These are phyloP conservation scores for Ilex paraguariensis DNA, from an alignment of 305 asterid genomes.

Conservation along the genomic window DNA sequence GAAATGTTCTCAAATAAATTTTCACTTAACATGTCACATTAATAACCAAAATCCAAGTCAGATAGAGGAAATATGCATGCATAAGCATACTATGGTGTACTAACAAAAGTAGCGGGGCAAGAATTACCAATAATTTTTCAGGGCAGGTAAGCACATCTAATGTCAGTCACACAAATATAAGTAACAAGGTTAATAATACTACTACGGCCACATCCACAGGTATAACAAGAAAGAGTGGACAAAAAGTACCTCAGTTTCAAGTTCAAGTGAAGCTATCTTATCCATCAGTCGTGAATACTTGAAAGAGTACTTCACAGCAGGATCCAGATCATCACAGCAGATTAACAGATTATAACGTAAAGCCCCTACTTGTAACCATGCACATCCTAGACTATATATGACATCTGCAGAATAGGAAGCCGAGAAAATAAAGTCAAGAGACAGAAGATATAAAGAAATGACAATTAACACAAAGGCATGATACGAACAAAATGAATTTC, in stretches of 20 bases:
- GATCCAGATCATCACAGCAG: constrained; percentile 68
- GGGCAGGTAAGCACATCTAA: no score
- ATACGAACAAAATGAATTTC: no score
- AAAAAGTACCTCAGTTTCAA: constrained; percentile 64
- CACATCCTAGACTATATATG: constrained; percentile 43
- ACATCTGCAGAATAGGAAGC: constrained; percentile 26
- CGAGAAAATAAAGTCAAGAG: constrained; percentile 8
- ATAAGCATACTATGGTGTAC: no score
- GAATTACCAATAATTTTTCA: no score
- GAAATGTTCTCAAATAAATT: no score
- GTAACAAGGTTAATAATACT: no score
- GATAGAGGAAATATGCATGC: no score
- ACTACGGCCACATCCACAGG: no score
- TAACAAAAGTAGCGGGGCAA: no score
- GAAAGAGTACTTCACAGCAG: constrained; percentile 62
- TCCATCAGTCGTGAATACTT: constrained; percentile 58
- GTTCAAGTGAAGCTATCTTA: constrained; percentile 69
- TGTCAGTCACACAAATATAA: no score
- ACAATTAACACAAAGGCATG: not conserved
- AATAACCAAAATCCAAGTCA: no score
- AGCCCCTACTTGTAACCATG: constrained; percentile 62
- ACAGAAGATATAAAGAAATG: not conserved
- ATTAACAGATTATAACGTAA: constrained; percentile 77
- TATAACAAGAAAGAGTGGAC: not conserved
- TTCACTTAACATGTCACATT: no score